phyloP scores from a whole-genome alignment of 768 basidiomycete genomes.

The Pisolithus orientalis region DNA sequence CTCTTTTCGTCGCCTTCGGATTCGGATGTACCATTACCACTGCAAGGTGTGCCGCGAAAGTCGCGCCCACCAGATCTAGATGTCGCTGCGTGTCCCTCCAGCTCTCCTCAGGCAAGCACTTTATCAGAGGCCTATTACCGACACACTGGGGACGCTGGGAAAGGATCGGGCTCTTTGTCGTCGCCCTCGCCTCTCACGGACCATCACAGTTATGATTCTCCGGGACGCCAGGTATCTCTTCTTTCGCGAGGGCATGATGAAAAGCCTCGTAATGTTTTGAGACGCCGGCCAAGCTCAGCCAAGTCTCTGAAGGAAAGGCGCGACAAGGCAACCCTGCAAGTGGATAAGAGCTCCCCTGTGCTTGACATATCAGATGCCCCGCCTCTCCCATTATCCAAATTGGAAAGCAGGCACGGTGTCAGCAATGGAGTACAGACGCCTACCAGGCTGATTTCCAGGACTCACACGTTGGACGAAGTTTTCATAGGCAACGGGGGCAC shows the following conservation, averaged over 20 bases:
- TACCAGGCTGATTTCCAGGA: slow-evolving; percentile 33
- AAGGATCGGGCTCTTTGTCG: not conserved
- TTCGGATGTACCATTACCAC: slow-evolving; percentile 10
- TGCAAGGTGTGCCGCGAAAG: slow-evolving; percentile 7
- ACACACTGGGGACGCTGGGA: slow-evolving; percentile 11
- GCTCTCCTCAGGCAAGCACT: slow-evolving; percentile 1
- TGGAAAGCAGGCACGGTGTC: not conserved
- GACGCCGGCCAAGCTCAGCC: slow-evolving; percentile 25
- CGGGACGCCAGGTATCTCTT: slow-evolving; percentile 1
- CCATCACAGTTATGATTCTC: slow-evolving; percentile 10
- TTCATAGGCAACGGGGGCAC: not conserved
- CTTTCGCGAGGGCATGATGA: slow-evolving; percentile 6
- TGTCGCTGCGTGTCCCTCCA: slow-evolving; percentile 7
- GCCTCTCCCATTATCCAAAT: not conserved
- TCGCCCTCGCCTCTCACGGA: slow-evolving; percentile 1
- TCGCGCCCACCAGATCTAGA: slow-evolving; percentile 19
- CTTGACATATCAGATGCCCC: not conserved
- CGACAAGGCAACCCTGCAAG: slow-evolving; percentile 2
- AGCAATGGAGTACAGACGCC: slow-evolving; percentile 30
- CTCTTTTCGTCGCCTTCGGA: slow-evolving; percentile 14
- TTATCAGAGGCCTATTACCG: slow-evolving; percentile 16
- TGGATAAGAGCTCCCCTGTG: slow-evolving; percentile 3
- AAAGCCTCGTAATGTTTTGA: slow-evolving; percentile 26
- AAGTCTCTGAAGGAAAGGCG: slow-evolving; percentile 12
- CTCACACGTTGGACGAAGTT: not conserved